A percentile compares a stretch with the other conserved stretches of the same genome.
phyloP scores from a whole-genome alignment of 225 moss, liverwort and hornwort genomes.

The Thuidium tamariscinum region DNA sequence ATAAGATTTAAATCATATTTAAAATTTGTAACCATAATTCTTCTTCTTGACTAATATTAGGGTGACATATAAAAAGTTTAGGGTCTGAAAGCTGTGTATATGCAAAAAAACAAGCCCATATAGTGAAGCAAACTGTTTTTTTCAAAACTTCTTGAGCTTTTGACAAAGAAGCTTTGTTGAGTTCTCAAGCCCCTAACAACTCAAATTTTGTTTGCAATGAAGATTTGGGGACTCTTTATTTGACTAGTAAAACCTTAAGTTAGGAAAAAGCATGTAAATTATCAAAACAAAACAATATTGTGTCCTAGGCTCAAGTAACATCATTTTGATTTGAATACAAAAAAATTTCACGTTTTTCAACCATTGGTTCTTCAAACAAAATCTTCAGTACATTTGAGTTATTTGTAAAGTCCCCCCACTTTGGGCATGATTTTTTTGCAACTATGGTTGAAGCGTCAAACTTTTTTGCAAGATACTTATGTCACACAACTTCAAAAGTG shows the following conservation, averaged over 20 bases:
- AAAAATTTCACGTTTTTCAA: not conserved
- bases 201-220: not conserved
- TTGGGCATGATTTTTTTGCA: too few species aligned
- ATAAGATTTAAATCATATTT: not conserved
- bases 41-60: not conserved
- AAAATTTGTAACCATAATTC: not conserved
- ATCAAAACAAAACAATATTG: not conserved
- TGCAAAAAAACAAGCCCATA: not conserved
- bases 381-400: too few species aligned
- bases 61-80: not conserved
- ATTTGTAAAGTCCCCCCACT: too few species aligned
- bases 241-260: not conserved
- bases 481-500: too few species aligned
- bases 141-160: not conserved
- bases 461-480: too few species aligned
- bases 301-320: rapidly evolving
- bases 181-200: not conserved
- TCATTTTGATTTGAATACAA: not conserved
- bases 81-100: not conserved
- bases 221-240: not conserved
- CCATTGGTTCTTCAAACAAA: too few species aligned
- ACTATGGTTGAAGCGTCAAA: too few species aligned
- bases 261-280: too few species aligned
- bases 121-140: not conserved
- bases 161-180: too few species aligned